Evolutionary conservation across 1,284 basidiomycete species (phyloP).

Genomic region (Leccinum proliferum): DNA sequence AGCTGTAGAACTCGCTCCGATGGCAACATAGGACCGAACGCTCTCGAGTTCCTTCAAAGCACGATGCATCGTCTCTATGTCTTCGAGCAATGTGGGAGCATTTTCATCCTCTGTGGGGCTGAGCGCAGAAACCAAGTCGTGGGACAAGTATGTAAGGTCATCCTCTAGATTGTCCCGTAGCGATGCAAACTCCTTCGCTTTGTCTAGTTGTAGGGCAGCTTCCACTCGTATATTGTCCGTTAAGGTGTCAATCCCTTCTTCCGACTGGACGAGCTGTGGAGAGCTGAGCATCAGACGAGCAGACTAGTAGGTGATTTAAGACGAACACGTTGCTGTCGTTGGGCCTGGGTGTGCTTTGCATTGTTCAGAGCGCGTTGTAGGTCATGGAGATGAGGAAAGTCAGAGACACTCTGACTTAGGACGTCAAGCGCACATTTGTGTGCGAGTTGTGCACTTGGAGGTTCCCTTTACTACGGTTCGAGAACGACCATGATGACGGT

Average conservation of each 20-base stretch:
- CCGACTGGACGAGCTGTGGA: slow-evolving; percentile 59
- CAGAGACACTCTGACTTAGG: slow-evolving; percentile 42
- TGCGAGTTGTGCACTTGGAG: slow-evolving; percentile 40
- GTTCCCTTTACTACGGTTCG: slow-evolving; percentile 33
- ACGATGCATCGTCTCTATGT: slow-evolving; percentile 69
- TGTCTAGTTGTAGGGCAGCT: slow-evolving; percentile 44
- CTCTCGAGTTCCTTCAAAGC: slow-evolving; percentile 58
- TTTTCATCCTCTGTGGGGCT: slow-evolving; percentile 36
- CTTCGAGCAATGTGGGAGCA: slow-evolving; percentile 68
- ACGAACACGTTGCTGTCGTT: slow-evolving; percentile 42
- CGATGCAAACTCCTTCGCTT: slow-evolving; percentile 70
- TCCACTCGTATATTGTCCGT: slow-evolving; percentile 40
- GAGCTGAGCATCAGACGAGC: slow-evolving; percentile 29
- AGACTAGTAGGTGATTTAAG: slow-evolving; percentile 1
- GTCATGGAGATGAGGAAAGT: slow-evolving; percentile 44
- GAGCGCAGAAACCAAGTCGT: slow-evolving; percentile 57
- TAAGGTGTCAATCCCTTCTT: slow-evolving; percentile 38
- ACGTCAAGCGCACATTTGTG: slow-evolving; percentile 36
- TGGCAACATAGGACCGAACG: too few relatives aligned
- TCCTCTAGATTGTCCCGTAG: slow-evolving; percentile 72
- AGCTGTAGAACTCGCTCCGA: too few relatives aligned
- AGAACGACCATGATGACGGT: too few relatives aligned
- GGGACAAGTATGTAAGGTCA: slow-evolving; percentile 64
- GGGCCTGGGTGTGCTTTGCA: slow-evolving; percentile 32
- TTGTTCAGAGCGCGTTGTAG: slow-evolving; percentile 37